Percentiles rank a stretch among this genome's conserved stretches.
These are phyloP conservation scores for Pestalotiopsis sp. DNA, from an alignment of 2,329 filamentous ascomycete genomes.

Conservation along the genomic window DNA sequence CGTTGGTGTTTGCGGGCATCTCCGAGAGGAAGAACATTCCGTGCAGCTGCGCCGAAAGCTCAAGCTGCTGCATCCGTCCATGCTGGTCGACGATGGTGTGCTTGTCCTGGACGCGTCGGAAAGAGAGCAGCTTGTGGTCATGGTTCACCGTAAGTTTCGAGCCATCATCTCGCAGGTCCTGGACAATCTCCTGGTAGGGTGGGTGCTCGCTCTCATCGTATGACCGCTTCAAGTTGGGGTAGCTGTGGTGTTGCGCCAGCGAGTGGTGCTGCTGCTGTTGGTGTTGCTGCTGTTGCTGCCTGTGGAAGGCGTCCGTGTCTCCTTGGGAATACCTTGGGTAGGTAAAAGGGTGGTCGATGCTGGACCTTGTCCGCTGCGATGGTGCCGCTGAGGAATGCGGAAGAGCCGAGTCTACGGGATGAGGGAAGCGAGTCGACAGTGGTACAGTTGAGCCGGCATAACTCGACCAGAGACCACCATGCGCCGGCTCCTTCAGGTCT, in stretches of 20 bases:
- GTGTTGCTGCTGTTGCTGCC: constrained; percentile 45
- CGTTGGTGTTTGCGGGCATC: constrained; percentile 65
- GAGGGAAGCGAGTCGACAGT: constrained; percentile 53
- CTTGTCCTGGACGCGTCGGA: constrained; percentile 60
- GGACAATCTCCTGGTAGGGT: constrained; percentile 62
- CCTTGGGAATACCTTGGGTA: constrained; percentile 59
- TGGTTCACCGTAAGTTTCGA: constrained; percentile 61
- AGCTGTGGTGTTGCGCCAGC: constrained; percentile 53
- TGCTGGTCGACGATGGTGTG: constrained; percentile 62
- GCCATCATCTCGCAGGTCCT: constrained; percentile 61
- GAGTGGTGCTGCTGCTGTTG: constrained; percentile 41
- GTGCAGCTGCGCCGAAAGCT: constrained; percentile 73
- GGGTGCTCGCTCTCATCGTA: constrained; percentile 59
- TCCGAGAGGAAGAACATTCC: constrained; percentile 90
- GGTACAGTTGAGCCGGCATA: constrained; percentile 56
- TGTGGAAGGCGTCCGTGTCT: constrained; percentile 56
- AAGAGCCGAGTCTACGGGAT: constrained; percentile 52
- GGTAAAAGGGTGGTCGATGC: constrained; percentile 55
- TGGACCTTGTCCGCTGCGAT: constrained; percentile 52
- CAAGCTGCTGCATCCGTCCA: constrained; percentile 62
- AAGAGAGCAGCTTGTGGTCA: constrained; percentile 63
- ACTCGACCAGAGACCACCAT: constrained; percentile 60
- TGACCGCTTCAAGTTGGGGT: constrained; percentile 58
- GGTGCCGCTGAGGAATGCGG: constrained; percentile 47
- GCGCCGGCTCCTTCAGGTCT: constrained; percentile 64